Evolutionary conservation across 768 basidiomycete genomes (phyloP), one percentile per base, ranked within the genome.

Genomic region (Psilocybe azurescens): DNA sequence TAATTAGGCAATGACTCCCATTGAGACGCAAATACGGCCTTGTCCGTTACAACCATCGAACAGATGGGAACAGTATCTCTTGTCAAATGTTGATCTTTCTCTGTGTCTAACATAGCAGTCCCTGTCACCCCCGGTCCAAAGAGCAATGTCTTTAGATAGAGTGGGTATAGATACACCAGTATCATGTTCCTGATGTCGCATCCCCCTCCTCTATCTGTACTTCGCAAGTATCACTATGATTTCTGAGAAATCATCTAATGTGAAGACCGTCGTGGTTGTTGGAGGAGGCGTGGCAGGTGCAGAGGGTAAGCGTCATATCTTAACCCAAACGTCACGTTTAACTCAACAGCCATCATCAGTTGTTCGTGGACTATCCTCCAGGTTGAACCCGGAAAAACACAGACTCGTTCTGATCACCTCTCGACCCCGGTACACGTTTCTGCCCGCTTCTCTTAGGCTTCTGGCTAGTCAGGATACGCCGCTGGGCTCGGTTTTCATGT

Each of bases 381-480:
- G 71, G 29, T 79, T 90, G 63, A 76, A 86, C 69, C 61, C 77
- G 2, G 65, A 72, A 3, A 80, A 78, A 51, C 81, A 85, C 70
- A 77, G 80, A 60, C 71, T 91, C 61, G 73, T 85, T 61, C 79
- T 91, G 58, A 74, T 91, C 63, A 83, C 78, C 41, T 69, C 82
- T 0, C 80, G 81, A 4, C 78, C 87, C 1, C 86, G 79, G 64
- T 77, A 75, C 58, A 69, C 86, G 9, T 74, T 82, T 64, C 78
- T 86, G 18, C 76, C 85, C 18, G 81, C 84, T 0, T 64, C 77
- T 30, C 74, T 85, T 0, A 85, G 90, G 58, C 77, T 88, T 65
- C 65, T 83, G 52, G 84, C 86, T 1, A 79, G 81, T 11, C 64
- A 69, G 1, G 72, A 75, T 33, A 79, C 74, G 29, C 65, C 78